phyloP scores from a whole-genome alignment of 768 basidiomycete species.

The Suillus lakei region DNA sequence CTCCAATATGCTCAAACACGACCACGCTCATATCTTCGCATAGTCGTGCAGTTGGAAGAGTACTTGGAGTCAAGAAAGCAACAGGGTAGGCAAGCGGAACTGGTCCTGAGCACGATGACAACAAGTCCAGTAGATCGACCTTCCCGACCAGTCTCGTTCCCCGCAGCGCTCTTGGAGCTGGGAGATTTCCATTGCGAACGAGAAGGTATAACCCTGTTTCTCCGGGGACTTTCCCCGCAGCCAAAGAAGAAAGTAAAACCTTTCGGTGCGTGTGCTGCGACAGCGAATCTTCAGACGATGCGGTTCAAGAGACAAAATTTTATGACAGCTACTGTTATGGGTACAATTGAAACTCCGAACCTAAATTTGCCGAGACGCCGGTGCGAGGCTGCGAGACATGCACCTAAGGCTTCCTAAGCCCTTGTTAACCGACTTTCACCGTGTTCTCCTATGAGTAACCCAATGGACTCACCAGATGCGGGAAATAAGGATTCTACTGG shows the following conservation, averaged over 20 bases:
- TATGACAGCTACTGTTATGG: constrained; percentile 4
- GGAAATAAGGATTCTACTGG: constrained; percentile 4
- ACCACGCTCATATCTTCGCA: constrained; percentile 81
- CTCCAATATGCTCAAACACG: constrained; percentile 48
- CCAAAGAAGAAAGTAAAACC: constrained; percentile 49
- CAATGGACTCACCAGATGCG: constrained; percentile 1
- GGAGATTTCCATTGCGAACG: constrained; percentile 70
- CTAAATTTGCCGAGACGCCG: constrained; percentile 12
- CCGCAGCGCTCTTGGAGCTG: constrained; percentile 75
- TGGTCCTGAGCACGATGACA: constrained; percentile 21
- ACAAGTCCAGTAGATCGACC: constrained; percentile 46
- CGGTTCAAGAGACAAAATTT: constrained; percentile 32
- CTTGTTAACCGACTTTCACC: constrained; percentile 8
- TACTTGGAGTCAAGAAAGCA: constrained; percentile 42
- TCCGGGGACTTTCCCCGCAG: constrained; percentile 98
- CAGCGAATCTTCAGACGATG: constrained; percentile 81
- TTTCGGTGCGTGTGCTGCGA: constrained; percentile 84
- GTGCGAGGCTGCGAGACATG: not conserved
- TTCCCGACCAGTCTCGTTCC: constrained; percentile 52
- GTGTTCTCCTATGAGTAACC: constrained; percentile 2
- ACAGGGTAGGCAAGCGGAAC: constrained; percentile 63
- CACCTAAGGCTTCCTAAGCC: not conserved
- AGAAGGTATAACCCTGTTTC: constrained; percentile 69
- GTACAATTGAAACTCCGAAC: constrained; percentile 10
- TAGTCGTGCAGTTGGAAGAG: constrained; percentile 48